Conservation (phyloP, 2,329 filamentous ascomycete species). For the Diaporthe capsici region DNA sequence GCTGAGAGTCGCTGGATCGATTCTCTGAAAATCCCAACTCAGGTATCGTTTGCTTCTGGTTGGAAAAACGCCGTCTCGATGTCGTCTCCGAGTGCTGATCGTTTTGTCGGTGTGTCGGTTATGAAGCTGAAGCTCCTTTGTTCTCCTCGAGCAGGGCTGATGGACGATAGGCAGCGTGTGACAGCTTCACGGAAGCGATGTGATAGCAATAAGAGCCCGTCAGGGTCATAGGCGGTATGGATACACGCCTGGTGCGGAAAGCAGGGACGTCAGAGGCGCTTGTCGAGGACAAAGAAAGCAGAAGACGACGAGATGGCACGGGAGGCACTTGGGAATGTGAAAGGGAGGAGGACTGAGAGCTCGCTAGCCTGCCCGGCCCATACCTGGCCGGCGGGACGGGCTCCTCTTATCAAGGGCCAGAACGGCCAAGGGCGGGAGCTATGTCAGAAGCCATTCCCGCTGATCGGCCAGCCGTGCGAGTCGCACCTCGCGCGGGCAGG, state of each 20-base stretch:
- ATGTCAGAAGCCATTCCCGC: conserved; percentile 28
- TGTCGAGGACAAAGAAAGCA: conserved; percentile 15
- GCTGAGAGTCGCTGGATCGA: background rate
- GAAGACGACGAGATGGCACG: conserved; percentile 4
- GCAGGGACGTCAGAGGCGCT: conserved; percentile 24
- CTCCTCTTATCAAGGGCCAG: conserved; percentile 26
- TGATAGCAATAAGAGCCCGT: background rate
- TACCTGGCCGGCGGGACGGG: conserved; percentile 1
- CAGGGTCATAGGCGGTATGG: background rate
- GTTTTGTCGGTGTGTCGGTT: background rate
- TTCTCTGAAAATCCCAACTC: background rate
- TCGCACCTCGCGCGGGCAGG: conserved; percentile 24
- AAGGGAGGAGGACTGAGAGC: conserved; percentile 23
- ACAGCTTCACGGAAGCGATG: conserved; percentile 25
- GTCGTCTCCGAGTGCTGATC: background rate
- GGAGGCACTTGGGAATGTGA: background rate
- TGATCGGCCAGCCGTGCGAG: background rate
- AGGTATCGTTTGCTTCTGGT: background rate
- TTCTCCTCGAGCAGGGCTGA: background rate
- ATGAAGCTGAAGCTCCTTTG: conserved; percentile 6
- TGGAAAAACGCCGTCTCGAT: background rate
- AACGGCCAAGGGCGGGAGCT: conserved; percentile 32
- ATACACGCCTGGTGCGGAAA: conserved; percentile 32
- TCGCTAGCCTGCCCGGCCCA: conserved; percentile 30
- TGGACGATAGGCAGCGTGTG: background rate